phyloP scores from a whole-genome alignment of 257 asterid species.

The Solanum acaule region DNA sequence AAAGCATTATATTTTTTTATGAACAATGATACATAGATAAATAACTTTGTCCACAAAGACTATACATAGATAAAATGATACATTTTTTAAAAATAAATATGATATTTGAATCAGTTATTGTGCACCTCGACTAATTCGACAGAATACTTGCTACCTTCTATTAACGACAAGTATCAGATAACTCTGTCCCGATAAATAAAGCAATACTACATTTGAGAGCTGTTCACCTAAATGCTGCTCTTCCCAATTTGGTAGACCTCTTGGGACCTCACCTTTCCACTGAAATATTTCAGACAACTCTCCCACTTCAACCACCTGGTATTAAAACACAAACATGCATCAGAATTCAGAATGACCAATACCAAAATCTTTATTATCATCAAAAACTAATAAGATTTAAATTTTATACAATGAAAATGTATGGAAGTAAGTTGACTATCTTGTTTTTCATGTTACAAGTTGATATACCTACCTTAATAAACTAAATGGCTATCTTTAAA shows the following conservation, averaged over 20 bases:
- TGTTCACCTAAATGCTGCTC: conserved; percentile 55
- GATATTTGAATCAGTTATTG: accelerated
- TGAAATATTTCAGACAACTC: conserved; percentile 59
- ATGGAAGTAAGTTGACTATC: not conserved
- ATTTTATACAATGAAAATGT: not conserved
- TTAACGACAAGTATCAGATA: no score
- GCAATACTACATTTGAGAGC: conserved; percentile 50
- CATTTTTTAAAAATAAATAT: no score
- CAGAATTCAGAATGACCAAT: not conserved
- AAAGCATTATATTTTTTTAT: conserved; percentile 34
- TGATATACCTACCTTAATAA: not conserved
- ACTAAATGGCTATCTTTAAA: not conserved
- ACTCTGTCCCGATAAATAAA: not conserved
- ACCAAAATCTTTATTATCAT: not conserved
- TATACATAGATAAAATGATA: not conserved
- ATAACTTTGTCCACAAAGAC: not conserved
- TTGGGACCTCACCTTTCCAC: conserved; percentile 67
- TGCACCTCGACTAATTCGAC: not conserved
- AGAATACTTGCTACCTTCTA: no score
- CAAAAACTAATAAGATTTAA: not conserved
- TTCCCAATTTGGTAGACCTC: conserved; percentile 47
- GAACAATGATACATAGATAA: no score
- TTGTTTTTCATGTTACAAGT: not conserved
- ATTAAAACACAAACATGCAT: not conserved
- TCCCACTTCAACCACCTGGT: conserved; percentile 62